These are phyloP conservation scores for Alternaria hordeiaustralica DNA, from an alignment of 2,329 filamentous ascomycete genomes.

Conservation along the genomic window DNA sequence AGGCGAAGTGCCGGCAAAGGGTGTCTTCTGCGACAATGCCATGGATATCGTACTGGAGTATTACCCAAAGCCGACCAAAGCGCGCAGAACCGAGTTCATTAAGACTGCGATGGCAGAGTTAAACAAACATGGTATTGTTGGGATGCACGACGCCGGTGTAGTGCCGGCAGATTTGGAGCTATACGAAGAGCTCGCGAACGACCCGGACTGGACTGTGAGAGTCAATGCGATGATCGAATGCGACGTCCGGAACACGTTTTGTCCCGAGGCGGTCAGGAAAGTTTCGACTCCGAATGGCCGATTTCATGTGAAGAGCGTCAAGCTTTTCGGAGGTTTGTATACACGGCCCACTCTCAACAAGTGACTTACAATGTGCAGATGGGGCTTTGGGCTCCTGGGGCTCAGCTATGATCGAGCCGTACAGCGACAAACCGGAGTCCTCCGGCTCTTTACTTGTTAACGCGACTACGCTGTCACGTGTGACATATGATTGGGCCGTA, in stretches of 20 bases:
- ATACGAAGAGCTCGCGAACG: constrained; percentile 59
- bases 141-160: constrained; percentile 73
- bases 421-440: constrained; percentile 66
- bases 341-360: too few species aligned
- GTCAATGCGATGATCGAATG: constrained; percentile 75
- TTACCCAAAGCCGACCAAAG: constrained; percentile 63
- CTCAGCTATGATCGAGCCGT: constrained; percentile 73
- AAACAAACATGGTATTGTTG: constrained; percentile 70
- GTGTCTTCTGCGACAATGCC: constrained; percentile 77
- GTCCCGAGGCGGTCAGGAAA: constrained; percentile 58
- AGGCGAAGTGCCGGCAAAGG: constrained; percentile 70
- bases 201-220: constrained; percentile 65
- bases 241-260: constrained; percentile 68
- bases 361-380: constrained; percentile 54
- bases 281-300: constrained; percentile 56
- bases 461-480: constrained; percentile 61
- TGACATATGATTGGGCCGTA: constrained; percentile 64
- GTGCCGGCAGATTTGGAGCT: constrained; percentile 62
- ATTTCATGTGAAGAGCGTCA: constrained; percentile 68
- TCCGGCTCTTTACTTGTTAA: constrained; percentile 72
- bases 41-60: constrained; percentile 66
- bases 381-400: constrained; percentile 75
- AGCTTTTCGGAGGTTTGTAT: constrained; percentile 68
- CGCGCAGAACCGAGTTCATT: constrained; percentile 63
- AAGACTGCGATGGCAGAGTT: constrained; percentile 67